phyloP scores from a whole-genome alignment of 805 yeast genomes.

The Metschnikowia noctiluminum region DNA sequence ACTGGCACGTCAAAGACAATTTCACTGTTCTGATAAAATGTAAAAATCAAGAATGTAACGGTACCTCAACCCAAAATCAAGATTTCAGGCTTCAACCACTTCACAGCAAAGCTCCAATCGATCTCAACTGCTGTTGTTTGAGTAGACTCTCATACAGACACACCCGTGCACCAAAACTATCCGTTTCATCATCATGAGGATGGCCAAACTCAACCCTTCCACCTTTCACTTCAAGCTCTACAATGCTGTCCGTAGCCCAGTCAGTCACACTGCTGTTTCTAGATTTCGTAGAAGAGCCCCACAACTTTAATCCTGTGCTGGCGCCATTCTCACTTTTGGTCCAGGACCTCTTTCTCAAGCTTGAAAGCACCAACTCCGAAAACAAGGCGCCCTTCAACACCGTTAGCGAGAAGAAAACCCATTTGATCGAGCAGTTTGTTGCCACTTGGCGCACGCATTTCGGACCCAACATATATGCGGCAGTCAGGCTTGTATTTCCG shows the following conservation, averaged over 20 bases:
- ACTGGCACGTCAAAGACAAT: too few species aligned
- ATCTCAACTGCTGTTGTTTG: too few species aligned
- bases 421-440: conserved; percentile 26
- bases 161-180: too few species aligned
- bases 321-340: conserved; percentile 20
- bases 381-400: conserved; percentile 18
- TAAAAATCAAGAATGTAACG: too few species aligned
- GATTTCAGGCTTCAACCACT: too few species aligned
- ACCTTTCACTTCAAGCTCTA: background rate
- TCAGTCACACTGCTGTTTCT: conserved; percentile 9
- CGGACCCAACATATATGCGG: conserved; percentile 58
- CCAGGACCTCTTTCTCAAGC: conserved; percentile 16
- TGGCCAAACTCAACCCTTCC: too few species aligned
- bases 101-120: too few species aligned
- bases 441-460: conserved; percentile 33
- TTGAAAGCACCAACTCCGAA: conserved; percentile 14
- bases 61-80: too few species aligned
- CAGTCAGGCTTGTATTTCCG: conserved; percentile 59
- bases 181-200: too few species aligned
- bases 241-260: background rate
- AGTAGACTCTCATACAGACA: too few species aligned
- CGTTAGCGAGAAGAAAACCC: conserved; percentile 16
- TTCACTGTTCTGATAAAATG: too few species aligned
- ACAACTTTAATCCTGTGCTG: conserved; percentile 12
- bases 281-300: conserved; percentile 15